Percentiles rank a stretch among this genome's conserved stretches.
These are phyloP conservation scores for Penicillium verhagenii DNA, from an alignment of 495 filamentous ascomycete species.

Conservation along the genomic window DNA sequence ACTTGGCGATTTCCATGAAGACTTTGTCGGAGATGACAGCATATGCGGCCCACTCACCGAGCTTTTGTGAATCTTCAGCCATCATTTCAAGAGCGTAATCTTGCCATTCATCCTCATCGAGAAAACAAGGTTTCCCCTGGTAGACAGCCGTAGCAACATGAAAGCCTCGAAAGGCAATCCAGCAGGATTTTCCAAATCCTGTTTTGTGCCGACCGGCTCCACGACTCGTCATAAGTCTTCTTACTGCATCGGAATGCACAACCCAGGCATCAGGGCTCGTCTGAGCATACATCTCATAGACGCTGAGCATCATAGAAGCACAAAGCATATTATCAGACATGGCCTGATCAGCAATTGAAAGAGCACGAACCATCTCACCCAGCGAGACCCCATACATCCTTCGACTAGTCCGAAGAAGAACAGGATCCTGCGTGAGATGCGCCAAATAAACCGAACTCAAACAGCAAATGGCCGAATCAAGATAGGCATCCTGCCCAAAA, in stretches of 20 bases:
- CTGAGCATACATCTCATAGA: slow-evolving; percentile 39
- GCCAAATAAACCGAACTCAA: slow-evolving; percentile 32
- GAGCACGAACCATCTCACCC: slow-evolving; percentile 20
- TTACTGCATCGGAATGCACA: slow-evolving; percentile 32
- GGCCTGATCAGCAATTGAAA: slow-evolving; percentile 21
- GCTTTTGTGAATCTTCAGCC: slow-evolving; percentile 27
- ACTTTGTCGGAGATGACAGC: slow-evolving; percentile 22
- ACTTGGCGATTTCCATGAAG: slow-evolving; percentile 34
- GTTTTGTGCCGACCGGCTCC: slow-evolving; percentile 19
- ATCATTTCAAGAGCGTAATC: slow-evolving; percentile 16
- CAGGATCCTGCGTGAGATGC: slow-evolving; percentile 24
- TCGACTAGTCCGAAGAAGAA: slow-evolving; percentile 24
- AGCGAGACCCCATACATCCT: slow-evolving; percentile 31
- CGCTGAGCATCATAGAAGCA: slow-evolving; percentile 34
- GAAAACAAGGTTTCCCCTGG: slow-evolving; percentile 30
- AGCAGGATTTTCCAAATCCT: slow-evolving; percentile 29
- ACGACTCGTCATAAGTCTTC: slow-evolving; percentile 28
- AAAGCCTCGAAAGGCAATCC: slow-evolving; percentile 34
- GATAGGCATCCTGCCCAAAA: slow-evolving; percentile 24
- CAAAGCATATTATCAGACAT: slow-evolving; percentile 34
- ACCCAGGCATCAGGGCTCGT: slow-evolving; percentile 32
- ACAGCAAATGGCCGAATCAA: slow-evolving; percentile 31
- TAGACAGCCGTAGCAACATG: slow-evolving; percentile 30
- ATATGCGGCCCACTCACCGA: slow-evolving; percentile 25
- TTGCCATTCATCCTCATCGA: slow-evolving; percentile 33